These are phyloP conservation scores for Ogataea methylovora DNA, from an alignment of 805 yeast species.

Conservation along the genomic window DNA sequence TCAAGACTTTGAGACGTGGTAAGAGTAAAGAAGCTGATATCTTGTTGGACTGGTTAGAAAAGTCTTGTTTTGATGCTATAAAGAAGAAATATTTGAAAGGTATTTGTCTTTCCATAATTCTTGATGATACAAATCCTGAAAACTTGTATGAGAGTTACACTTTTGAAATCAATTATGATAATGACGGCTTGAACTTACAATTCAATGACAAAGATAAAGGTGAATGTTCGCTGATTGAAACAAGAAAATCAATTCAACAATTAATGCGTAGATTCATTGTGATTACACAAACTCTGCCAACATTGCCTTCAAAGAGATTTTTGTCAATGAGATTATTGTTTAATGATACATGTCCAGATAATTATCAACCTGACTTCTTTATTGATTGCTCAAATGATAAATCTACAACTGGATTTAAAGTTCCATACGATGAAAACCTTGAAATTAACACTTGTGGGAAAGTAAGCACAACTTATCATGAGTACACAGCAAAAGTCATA, in stretches of 20 bases:
- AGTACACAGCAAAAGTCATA: slow-evolving; percentile 14
- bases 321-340: slow-evolving; percentile 42
- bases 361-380: slow-evolving; percentile 39
- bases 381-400: slow-evolving; percentile 25
- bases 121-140: slow-evolving; percentile 34
- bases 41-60: slow-evolving; percentile 47
- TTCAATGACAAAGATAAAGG: slow-evolving; percentile 14
- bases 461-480: slow-evolving; percentile 15
- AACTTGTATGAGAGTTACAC: slow-evolving; percentile 43
- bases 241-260: slow-evolving; percentile 38
- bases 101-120: slow-evolving; percentile 36
- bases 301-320: slow-evolving; percentile 39
- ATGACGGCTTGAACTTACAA: slow-evolving; percentile 14
- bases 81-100: slow-evolving; percentile 34
- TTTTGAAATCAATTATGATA: slow-evolving; percentile 37
- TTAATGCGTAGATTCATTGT: slow-evolving; percentile 45
- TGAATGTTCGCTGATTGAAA: slow-evolving; percentile 20
- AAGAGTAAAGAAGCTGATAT: slow-evolving; percentile 38
- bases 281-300: slow-evolving; percentile 45
- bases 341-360: slow-evolving; percentile 36
- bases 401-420: slow-evolving; percentile 30
- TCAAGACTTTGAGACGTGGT: slow-evolving; percentile 42
- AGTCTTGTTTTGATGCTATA: slow-evolving; percentile 39
- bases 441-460: slow-evolving; percentile 17
- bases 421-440: slow-evolving; percentile 20